Conservation (phyloP, 768 basidiomycete species). For the Phallus indusiatus region DNA sequence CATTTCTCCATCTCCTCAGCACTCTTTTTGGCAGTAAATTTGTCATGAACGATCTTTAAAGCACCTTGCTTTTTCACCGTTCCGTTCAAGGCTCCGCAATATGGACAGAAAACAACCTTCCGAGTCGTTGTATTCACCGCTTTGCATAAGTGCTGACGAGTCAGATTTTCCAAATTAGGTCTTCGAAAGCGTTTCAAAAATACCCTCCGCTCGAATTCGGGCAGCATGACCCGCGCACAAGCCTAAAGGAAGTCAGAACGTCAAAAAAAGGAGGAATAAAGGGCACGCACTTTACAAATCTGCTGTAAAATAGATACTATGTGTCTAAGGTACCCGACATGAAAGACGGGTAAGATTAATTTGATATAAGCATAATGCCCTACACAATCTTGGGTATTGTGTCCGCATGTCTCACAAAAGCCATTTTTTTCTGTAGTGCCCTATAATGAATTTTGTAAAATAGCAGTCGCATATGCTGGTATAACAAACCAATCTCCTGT, state of each 20-base stretch:
- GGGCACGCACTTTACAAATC: constrained; percentile 78
- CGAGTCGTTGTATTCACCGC: constrained; percentile 79
- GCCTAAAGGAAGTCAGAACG: constrained; percentile 29
- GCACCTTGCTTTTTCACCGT: constrained; percentile 93
- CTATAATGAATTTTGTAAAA: constrained; percentile 28
- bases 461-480: neutral
- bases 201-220: constrained; percentile 73
- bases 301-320: constrained; percentile 88
- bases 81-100: constrained; percentile 90
- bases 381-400: constrained; percentile 87
- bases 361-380: constrained; percentile 99
- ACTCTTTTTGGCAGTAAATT: constrained; percentile 90
- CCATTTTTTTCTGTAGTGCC: constrained; percentile 91
- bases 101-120: constrained; percentile 86
- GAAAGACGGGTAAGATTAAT: constrained; percentile 91
- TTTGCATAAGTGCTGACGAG: constrained; percentile 74
- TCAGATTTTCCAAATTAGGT: constrained; percentile 86
- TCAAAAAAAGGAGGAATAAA: neutral
- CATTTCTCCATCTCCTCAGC: constrained; percentile 82
- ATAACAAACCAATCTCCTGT: constrained; percentile 70
- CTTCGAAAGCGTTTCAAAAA: constrained; percentile 88
- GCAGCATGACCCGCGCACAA: constrained; percentile 85
- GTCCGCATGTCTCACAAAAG: constrained; percentile 92
- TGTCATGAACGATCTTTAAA: constrained; percentile 95
- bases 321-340: constrained; percentile 97